Conservation (phyloP, 2,329 filamentous ascomycete species). For the Exophiala oligosperma region DNA sequence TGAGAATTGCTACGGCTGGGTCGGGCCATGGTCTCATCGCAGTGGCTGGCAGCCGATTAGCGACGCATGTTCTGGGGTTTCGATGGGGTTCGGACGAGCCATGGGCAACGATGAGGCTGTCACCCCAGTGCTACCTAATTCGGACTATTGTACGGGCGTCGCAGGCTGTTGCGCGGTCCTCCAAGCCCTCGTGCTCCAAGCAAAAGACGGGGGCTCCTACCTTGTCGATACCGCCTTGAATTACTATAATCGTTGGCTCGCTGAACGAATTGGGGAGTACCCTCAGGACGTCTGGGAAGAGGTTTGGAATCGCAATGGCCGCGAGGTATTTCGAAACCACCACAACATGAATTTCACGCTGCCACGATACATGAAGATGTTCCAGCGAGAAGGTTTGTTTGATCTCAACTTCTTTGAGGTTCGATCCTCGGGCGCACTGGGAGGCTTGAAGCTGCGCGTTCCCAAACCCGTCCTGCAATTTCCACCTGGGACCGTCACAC, state of each 20-base stretch:
- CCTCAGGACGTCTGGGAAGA: conserved; percentile 47
- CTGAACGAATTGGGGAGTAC: conserved; percentile 39
- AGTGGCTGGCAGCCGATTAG: conserved; percentile 54
- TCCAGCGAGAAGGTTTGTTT: conserved; percentile 47
- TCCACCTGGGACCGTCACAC: conserved; percentile 36
- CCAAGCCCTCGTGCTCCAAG: conserved; percentile 61
- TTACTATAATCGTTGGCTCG: conserved; percentile 46
- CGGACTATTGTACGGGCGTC: conserved; percentile 68
- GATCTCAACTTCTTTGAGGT: conserved; percentile 50
- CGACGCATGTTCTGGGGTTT: conserved; percentile 41
- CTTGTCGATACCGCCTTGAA: conserved; percentile 9
- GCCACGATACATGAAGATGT: conserved; percentile 42
- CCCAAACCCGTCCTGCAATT: conserved; percentile 49
- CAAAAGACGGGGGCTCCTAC: conserved; percentile 49
- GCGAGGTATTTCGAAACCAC: conserved; percentile 51
- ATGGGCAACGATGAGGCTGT: conserved; percentile 33
- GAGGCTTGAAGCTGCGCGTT: conserved; percentile 35
- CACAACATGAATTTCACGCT: conserved; percentile 48
- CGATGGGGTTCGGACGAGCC: conserved; percentile 36
- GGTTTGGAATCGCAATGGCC: conserved; percentile 47
- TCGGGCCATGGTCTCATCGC: conserved; percentile 45
- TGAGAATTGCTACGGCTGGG: conserved; percentile 53
- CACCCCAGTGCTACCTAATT: conserved; percentile 52
- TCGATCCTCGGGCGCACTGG: conserved; percentile 37
- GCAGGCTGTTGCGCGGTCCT: conserved; percentile 69